Percentiles rank a stretch among this genome's conserved stretches.
These are phyloP conservation scores for Ogataea naganishii DNA, from an alignment of 805 yeast genomes.

Conservation along the genomic window DNA sequence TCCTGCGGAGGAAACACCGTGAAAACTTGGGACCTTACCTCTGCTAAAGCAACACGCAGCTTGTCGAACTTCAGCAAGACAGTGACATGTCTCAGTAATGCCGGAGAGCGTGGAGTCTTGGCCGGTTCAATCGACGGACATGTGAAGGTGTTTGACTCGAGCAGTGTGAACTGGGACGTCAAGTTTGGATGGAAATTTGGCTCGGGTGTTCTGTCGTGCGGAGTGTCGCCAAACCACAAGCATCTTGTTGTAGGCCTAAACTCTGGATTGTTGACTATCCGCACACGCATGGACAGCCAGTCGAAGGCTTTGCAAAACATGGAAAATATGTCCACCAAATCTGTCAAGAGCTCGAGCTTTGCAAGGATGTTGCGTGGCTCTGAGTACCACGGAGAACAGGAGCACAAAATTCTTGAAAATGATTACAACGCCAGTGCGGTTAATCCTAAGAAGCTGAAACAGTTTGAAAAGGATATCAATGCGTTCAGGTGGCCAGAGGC, in stretches of 20 bases:
- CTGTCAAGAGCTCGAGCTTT: slow-evolving; percentile 50
- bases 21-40: slow-evolving; percentile 86
- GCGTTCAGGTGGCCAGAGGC: slow-evolving; percentile 93
- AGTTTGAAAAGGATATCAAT: slow-evolving; percentile 76
- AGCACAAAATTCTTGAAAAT: slow-evolving; percentile 60
- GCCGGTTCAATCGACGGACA: slow-evolving; percentile 98
- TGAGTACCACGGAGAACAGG: slow-evolving; percentile 86
- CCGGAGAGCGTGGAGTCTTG: slow-evolving; percentile 69
- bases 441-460: slow-evolving; percentile 53
- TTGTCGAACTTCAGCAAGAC: slow-evolving; percentile 88
- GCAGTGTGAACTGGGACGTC: slow-evolving; percentile 67
- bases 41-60: slow-evolving; percentile 62
- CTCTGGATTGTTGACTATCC: slow-evolving; percentile 78
- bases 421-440: slow-evolving; percentile 32
- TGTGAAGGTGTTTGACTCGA: slow-evolving; percentile 85
- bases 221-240: slow-evolving; percentile 77
- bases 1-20: slow-evolving; percentile 76
- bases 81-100: slow-evolving; percentile 72
- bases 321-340: slow-evolving; percentile 19
- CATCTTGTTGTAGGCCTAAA: slow-evolving; percentile 91
- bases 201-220: slow-evolving; percentile 84
- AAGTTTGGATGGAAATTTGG: slow-evolving; percentile 97
- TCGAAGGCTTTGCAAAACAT: not conserved
- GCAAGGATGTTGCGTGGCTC: slow-evolving; percentile 84
- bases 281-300: slow-evolving; percentile 70